Conservation (phyloP, 441 rosid genomes). For the Geranium incanum region DNA sequence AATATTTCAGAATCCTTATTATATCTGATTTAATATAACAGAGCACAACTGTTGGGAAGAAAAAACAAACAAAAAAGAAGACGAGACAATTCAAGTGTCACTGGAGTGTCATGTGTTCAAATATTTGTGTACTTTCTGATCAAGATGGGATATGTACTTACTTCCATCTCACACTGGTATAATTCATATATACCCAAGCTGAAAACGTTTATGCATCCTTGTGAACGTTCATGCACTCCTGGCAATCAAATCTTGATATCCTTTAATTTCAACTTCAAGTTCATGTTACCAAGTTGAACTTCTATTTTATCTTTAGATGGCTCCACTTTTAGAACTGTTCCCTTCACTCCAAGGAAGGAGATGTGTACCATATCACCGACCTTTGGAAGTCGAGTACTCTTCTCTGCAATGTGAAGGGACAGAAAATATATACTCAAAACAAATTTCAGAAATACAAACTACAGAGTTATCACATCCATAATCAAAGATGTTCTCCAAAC, state of each 20-base stretch:
- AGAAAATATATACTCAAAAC: slow-evolving; percentile 18
- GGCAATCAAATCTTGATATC: slow-evolving; percentile 35
- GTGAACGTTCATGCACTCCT: slow-evolving; percentile 14
- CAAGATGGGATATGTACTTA: too few species aligned
- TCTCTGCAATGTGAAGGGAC: slow-evolving; percentile 27
- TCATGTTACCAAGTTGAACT: slow-evolving; percentile 80
- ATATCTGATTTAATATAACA: not conserved
- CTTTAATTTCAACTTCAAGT: slow-evolving; percentile 53
- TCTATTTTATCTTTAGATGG: slow-evolving; percentile 53
- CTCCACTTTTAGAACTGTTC: slow-evolving; percentile 58
- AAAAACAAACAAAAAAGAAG: too few species aligned
- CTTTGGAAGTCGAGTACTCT: slow-evolving; percentile 38
- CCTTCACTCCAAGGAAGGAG: slow-evolving; percentile 56
- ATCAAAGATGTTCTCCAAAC: slow-evolving; percentile 1
- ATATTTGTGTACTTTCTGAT: not conserved
- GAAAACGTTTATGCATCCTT: slow-evolving; percentile 8
- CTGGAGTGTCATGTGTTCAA: not conserved
- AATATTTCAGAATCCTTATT: not conserved
- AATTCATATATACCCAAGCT: not conserved
- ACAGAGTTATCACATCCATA: not conserved
- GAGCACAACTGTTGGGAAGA: not conserved
- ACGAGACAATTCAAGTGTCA: too few species aligned
- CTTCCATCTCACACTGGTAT: not conserved
- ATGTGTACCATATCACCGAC: slow-evolving; percentile 58
- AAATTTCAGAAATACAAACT: not conserved